Evolutionary conservation across 2,329 filamentous ascomycete species (phyloP), one percentile per base, ranked within the genome.

Genomic region (Alternaria metachromatica): DNA sequence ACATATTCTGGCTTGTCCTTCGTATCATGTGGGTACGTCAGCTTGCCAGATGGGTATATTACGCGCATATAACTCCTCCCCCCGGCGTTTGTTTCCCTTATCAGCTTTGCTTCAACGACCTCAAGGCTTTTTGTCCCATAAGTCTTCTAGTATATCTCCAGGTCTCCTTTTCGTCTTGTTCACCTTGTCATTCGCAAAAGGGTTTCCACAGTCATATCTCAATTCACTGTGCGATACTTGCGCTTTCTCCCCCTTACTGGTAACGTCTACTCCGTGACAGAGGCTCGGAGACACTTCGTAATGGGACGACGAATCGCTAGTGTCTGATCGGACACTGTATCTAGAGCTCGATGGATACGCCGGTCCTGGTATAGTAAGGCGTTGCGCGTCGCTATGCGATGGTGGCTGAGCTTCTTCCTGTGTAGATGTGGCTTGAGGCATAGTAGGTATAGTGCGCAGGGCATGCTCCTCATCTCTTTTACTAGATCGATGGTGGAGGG

Each of bases 251-350:
- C 33, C 33, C 1, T 37, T n/a, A 37, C 33, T 1, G 15, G 3
- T 0, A 37, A 2, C 33, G 1, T 37, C 33, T n/a, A 10, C 33
- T 37, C 15, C 1, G 8, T 37, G 15, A 15, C 0, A n/a, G 33
- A 9, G 33, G 33, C 15, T 37, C 15, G 33, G 33, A n/a, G 33
- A 37, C 7, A 0, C 8, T 37, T 37, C 20, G 5, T 20, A 25
- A 8, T 30, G 6, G 20, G 8, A 18, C 1, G 15, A 25, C 4
- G 20, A 25, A 20, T 45, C 20, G 23, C 37, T 55, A 12, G 8
- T 44, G 15, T 15, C 18, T 25, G 21, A 44, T 15, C 25, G 53
- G 3, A 44, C 53, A 55, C 53, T 55, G 33, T 55, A 44, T 15
- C 21, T 44, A 5, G 33, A 55, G 33, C 53, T 55, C 21, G 33